phyloP scores from a whole-genome alignment of 441 rosid genomes.

The Lepidium campestre region DNA sequence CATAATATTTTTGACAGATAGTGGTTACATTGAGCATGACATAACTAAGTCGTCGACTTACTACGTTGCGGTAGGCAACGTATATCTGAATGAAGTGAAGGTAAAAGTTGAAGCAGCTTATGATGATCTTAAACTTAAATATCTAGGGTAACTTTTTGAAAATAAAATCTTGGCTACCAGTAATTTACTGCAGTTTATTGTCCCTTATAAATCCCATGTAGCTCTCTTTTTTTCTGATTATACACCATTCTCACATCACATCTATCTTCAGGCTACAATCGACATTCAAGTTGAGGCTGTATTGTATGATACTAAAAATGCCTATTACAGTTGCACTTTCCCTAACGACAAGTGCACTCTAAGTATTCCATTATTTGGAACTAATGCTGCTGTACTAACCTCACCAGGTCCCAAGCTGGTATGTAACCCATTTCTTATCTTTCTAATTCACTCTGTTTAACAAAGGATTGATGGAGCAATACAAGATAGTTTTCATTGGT shows the following conservation, averaged over 20 bases:
- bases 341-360: slow-evolving; percentile 44
- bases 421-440: slow-evolving; percentile 15
- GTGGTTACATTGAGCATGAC: slow-evolving; percentile 54
- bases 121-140: background rate
- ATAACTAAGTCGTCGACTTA: slow-evolving; percentile 68
- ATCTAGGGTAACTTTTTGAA: background rate
- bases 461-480: background rate
- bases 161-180: background rate
- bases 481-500: background rate
- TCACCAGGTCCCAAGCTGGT: slow-evolving; percentile 68
- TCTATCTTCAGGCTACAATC: slow-evolving; percentile 55
- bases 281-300: slow-evolving; percentile 49
- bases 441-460: background rate
- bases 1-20: slow-evolving; percentile 41
- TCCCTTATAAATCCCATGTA: background rate
- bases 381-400: slow-evolving; percentile 62
- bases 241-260: background rate
- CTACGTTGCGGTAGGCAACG: slow-evolving; percentile 77
- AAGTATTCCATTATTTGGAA: slow-evolving; percentile 54
- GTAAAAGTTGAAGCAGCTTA: slow-evolving; percentile 34
- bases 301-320: slow-evolving; percentile 66
- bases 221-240: background rate
- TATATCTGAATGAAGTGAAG: slow-evolving; percentile 69
- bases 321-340: slow-evolving; percentile 77
- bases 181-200: background rate